Base-by-base conservation (phyloP, 805 yeast genomes). In the Torulaspora delbrueckii region DNA sequence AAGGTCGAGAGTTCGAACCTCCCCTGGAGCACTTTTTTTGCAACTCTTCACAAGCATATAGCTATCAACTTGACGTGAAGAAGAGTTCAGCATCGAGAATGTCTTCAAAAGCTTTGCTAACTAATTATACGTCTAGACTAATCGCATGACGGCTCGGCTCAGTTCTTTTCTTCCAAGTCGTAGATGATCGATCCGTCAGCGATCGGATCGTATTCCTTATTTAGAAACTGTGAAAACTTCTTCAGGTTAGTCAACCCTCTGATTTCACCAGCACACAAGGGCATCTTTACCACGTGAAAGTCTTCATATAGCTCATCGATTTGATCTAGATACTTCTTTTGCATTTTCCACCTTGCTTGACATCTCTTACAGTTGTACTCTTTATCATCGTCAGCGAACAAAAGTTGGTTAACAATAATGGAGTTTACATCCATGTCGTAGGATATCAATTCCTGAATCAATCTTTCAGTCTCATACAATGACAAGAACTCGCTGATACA, bases 401-500 rank as follows among this genome's bases (percentile, higher is more conserved):
- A 73, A 54, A 93, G 76, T 70, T 93, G 99, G 71, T 93, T 93
- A 43, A 95, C 96, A 52, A 93, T 90, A 60, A 93, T 93, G 31
- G 96, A 85, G 68, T 89, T 91, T 52, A 95, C 96, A 67, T 93
- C 99, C 84, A 93, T 93, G 55, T 89, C 86, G 69, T 87, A 93
- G 44, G 91, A 81, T 69, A 89, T 84, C 65, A 93, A 78, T 66
- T 93, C 99, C 72, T 93, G 99, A 56, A 93, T 86, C 82, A 93
- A 79, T 71, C 99, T 82, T 71, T 93, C 99, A 14, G 98, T 91
- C 69, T 93, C 99, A 68, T 93, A 93, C 39, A 93, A 74, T 1
- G 98, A 90, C 62, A 93, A 75, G 69, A 93, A 93, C 71, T 93
- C 99, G 40, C 97, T 88, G 55, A 93, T 93, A 70, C 99, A 93